phyloP scores from a whole-genome alignment of 1,284 basidiomycete genomes.

The Mycena sp. region DNA sequence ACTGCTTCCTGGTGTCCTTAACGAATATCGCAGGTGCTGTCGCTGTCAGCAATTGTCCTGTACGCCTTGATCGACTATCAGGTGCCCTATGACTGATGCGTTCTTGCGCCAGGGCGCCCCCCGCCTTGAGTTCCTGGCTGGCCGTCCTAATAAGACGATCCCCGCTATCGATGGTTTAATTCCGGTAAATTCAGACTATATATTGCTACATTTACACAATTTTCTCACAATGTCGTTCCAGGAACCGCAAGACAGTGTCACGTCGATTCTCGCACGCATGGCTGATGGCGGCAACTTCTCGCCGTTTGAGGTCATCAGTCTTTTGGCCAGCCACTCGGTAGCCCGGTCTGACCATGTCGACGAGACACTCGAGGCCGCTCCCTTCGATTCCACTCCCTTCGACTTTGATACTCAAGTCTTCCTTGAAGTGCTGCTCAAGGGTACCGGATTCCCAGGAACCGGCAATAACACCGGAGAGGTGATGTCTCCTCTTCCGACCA shows the following conservation, averaged over 20 bases:
- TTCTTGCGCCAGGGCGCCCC: slow-evolving; percentile 22
- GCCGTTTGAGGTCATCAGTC: slow-evolving; percentile 26
- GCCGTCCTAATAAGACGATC: slow-evolving; percentile 26
- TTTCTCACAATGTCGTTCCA: neutral
- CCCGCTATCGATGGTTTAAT: slow-evolving; percentile 25
- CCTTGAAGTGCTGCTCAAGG: slow-evolving; percentile 48
- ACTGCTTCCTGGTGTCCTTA: neutral
- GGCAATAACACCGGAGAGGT: slow-evolving; percentile 3
- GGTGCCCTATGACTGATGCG: neutral
- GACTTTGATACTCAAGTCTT: slow-evolving; percentile 54
- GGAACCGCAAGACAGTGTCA: slow-evolving; percentile 26
- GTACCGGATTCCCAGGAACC: slow-evolving; percentile 42
- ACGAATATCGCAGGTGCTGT: slow-evolving; percentile 4
- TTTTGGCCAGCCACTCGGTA: too few species aligned
- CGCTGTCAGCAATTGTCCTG: slow-evolving; percentile 19
- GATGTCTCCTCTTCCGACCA: slow-evolving; percentile 14
- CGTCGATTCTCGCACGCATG: slow-evolving; percentile 15
- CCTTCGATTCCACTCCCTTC: slow-evolving; percentile 45
- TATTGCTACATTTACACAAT: neutral
- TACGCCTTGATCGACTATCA: neutral
- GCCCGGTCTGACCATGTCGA: slow-evolving; percentile 25
- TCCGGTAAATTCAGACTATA: slow-evolving; percentile 12
- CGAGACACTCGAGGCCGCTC: slow-evolving; percentile 18
- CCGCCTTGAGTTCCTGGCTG: slow-evolving; percentile 29
- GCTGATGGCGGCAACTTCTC: slow-evolving; percentile 25